Evolutionary conservation across 129 eudicot species (phyloP).

Genomic region (Lactuca sativa): DNA sequence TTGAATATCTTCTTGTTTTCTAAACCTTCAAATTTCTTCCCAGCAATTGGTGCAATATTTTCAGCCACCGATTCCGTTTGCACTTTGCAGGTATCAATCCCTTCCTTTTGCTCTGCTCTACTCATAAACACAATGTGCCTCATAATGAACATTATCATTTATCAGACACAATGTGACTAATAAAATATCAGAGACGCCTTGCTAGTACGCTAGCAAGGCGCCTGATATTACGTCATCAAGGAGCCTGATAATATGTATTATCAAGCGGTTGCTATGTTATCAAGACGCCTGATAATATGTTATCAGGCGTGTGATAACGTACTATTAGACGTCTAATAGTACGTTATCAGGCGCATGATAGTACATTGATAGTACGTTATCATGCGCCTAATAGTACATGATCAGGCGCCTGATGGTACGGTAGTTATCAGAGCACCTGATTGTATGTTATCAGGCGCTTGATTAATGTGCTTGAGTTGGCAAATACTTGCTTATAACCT

Average conservation of each 20-base stretch:
- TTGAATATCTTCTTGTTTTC: conserved; percentile 13
- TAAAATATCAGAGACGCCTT: too few relatives aligned
- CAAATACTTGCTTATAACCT: background rate
- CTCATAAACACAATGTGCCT: background rate
- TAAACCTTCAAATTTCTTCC: conserved; percentile 16
- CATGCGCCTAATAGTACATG: too few relatives aligned
- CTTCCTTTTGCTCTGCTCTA: conserved; percentile 4
- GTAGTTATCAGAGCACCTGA: too few relatives aligned
- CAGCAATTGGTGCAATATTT: conserved; percentile 98
- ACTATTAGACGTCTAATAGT: too few relatives aligned
- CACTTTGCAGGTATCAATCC: conserved; percentile 73
- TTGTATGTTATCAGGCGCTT: too few relatives aligned
- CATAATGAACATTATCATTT: too few relatives aligned
- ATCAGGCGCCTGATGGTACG: too few relatives aligned
- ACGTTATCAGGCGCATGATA: too few relatives aligned
- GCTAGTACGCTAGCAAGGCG: background rate
- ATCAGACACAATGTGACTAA: background rate
- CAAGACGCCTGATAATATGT: too few relatives aligned
- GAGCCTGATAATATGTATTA: background rate
- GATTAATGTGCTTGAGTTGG: background rate
- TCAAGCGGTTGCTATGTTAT: too few relatives aligned
- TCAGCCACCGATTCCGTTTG: conserved; percentile 99
- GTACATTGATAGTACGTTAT: too few relatives aligned
- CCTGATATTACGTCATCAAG: background rate
- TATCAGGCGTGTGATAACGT: too few relatives aligned